Evolutionary conservation across 345 rosid genomes (phyloP), one percentile per base, ranked within the genome.

Genomic region (Arabidopsis suecica): DNA sequence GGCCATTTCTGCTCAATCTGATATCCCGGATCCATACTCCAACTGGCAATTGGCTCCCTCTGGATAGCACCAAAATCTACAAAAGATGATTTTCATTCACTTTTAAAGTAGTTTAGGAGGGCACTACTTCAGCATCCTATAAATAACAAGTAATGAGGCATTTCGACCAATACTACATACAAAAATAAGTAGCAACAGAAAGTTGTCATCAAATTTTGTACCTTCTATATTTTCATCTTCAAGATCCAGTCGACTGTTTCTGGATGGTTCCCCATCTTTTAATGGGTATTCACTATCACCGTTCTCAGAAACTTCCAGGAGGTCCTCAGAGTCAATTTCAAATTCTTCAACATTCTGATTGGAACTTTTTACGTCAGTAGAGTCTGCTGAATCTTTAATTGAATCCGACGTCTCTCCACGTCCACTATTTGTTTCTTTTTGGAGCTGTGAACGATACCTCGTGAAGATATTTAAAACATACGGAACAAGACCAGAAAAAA

Each of bases 401-500:
- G 67, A 61, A 34, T 75, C 65, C 10, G 41, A 40, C 3, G 49
- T 72, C 42, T 57, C 80, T 75, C 79, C 70, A 50, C 51, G 28
- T 58, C 56, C 74, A 72, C 53, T 71, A 42, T 66, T 78, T 68
- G 58, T 78, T 67, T 78, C 67, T 50, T 71, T 49, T 50, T 77
- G 79, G 40, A 81, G 65, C 58, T 81, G 80, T 58, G 73, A 76
- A 55, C 72, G 77, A 6, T 79, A 61, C 51, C 69, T 87, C 76
- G 80, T 76, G 33, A 88, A 81, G 66, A 94, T 47, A 71, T 84
- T 83, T 62, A 70, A 73, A 76, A 91, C 82, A 78, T 84, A 88
- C 41, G 97, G 96, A 59, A 90, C 78, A 81, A 91, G 79, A 79
- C 87, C 88, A 32, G 92, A 88, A 22, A 94, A 82, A 51, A 91